Conservation (phyloP, 306 rosid genomes). For the Rubus idaeus region DNA sequence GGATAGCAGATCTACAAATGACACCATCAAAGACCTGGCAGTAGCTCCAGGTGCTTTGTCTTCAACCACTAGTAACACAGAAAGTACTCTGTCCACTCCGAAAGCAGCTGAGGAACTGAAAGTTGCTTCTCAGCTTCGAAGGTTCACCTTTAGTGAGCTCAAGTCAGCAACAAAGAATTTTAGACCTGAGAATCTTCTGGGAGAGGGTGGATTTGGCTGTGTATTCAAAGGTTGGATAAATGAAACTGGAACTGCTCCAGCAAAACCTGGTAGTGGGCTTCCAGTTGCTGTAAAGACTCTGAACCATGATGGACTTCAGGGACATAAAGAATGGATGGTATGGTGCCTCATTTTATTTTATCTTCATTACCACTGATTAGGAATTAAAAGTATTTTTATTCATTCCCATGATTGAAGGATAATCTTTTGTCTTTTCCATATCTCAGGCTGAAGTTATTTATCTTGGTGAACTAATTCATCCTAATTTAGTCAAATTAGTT, state of each 20-base stretch:
- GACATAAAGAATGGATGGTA: conserved; percentile 75
- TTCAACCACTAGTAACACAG: conserved; percentile 33
- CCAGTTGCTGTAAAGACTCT: conserved; percentile 66
- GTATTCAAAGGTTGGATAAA: conserved; percentile 62
- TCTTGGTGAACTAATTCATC: conserved; percentile 56
- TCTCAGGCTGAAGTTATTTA: conserved; percentile 64
- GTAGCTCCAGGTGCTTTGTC: conserved; percentile 34
- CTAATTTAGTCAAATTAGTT: conserved; percentile 51
- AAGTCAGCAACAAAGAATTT: conserved; percentile 49
- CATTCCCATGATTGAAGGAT: conserved; percentile 8
- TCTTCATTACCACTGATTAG: background rate
- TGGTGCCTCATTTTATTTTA: conserved; percentile 7
- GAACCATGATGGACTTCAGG: conserved; percentile 49
- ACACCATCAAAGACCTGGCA: conserved; percentile 20
- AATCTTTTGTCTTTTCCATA: conserved; percentile 5
- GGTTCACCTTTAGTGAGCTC: conserved; percentile 45
- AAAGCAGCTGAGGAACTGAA: conserved; percentile 37
- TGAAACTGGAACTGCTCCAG: conserved; percentile 28
- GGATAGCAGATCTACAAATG: conserved; percentile 32
- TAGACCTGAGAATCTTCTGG: conserved; percentile 40
- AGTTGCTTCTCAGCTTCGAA: conserved; percentile 42
- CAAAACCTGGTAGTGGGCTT: conserved; percentile 39
- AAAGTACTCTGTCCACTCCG: conserved; percentile 36
- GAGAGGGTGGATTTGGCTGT: conserved; percentile 60
- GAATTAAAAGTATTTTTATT: background rate